Percentiles rank a stretch among this genome's conserved stretches.
Evolutionary conservation across 1,284 basidiomycete species (phyloP).

Genomic region (Puccinia polysora): DNA sequence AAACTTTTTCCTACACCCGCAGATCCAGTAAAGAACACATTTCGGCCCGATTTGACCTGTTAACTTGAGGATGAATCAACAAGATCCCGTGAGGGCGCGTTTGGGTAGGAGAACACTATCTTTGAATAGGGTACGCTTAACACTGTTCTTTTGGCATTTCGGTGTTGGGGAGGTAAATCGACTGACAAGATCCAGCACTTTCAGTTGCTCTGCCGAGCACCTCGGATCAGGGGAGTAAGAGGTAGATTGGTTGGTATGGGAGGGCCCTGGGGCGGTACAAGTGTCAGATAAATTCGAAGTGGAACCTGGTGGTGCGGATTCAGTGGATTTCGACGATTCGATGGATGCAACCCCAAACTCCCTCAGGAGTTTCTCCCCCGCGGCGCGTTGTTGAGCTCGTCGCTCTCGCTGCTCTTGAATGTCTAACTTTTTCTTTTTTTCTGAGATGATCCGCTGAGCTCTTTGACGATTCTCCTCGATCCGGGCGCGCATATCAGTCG

Average conservation of each 20-base stretch:
- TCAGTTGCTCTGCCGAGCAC: conserved; percentile 33
- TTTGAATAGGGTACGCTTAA: too few species aligned
- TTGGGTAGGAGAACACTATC: neutral
- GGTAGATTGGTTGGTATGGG: neutral
- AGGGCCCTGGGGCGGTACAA: neutral
- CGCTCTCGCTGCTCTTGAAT: neutral
- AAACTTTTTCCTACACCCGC: conserved; percentile 43
- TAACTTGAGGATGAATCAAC: neutral
- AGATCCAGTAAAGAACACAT: conserved; percentile 42
- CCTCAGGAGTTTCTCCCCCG: conserved; percentile 29
- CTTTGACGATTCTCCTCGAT: conserved; percentile 19
- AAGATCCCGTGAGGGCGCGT: neutral
- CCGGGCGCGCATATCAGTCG: conserved; percentile 20
- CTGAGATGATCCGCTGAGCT: neutral
- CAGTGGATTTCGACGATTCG: neutral
- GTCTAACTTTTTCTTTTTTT: neutral
- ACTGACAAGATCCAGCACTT: conserved; percentile 30
- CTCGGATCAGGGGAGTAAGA: conserved; percentile 31
- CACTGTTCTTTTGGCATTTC: neutral
- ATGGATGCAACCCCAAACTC: conserved; percentile 25
- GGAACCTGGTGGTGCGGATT: neutral
- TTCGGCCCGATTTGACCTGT: conserved; percentile 28
- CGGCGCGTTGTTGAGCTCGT: conserved; percentile 25
- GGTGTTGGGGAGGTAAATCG: neutral
- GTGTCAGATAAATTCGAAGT: neutral